Conservation (phyloP, 2,329 filamentous ascomycete genomes). For the Tolypocladium nubicola region DNA sequence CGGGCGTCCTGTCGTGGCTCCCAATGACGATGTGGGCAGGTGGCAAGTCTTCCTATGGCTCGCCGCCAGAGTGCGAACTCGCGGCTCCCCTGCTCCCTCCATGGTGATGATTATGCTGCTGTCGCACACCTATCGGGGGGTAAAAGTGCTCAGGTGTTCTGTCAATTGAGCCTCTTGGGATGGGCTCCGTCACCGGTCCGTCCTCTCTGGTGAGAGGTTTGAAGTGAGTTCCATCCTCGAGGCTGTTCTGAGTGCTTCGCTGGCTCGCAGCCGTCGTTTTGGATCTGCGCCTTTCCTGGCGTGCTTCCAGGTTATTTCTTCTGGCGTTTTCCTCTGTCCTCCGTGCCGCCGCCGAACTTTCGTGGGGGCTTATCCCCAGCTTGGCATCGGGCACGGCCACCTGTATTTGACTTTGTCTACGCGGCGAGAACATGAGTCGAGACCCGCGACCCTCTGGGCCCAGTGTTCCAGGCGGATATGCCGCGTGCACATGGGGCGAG, state of each 20-base stretch:
- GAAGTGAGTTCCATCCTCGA: background rate
- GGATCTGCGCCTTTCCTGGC: too few relatives aligned
- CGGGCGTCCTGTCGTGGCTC: background rate
- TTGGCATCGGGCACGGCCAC: background rate
- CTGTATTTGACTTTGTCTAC: background rate
- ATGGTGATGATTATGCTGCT: too few relatives aligned
- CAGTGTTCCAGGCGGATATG: background rate
- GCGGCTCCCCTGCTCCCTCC: background rate
- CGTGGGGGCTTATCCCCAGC: background rate
- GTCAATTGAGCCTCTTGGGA: conserved; percentile 6
- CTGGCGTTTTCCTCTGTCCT: background rate
- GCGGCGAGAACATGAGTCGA: background rate
- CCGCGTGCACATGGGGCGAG: background rate
- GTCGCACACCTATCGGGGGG: background rate
- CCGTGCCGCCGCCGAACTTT: background rate
- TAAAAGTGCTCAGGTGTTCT: conserved; percentile 3
- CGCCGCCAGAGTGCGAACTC: background rate
- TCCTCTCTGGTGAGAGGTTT: background rate
- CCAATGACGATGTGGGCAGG: background rate
- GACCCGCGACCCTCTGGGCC: background rate
- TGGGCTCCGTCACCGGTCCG: conserved; percentile 4
- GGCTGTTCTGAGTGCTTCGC: background rate
- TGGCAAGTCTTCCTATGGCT: background rate
- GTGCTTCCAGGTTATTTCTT: background rate
- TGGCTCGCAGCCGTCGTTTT: background rate